Conservation (phyloP, 257 asterid genomes). For the Nicotiana knightiana region DNA sequence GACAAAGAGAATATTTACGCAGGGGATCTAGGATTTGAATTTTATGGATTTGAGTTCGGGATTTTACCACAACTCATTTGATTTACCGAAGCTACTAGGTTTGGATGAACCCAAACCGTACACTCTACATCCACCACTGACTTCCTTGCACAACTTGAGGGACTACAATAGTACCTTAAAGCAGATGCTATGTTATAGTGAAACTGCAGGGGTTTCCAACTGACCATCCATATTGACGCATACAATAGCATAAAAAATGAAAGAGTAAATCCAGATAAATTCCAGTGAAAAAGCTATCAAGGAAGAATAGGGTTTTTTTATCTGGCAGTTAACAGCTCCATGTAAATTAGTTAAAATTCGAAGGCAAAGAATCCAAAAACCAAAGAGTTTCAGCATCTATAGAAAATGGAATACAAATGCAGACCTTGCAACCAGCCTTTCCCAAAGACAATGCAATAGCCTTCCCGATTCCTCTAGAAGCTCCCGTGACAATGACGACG, state of each 20-base stretch:
- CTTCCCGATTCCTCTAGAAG: conserved; percentile 26
- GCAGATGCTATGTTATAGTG: not conserved
- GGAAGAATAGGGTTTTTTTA: not conserved
- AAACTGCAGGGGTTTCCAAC: not conserved
- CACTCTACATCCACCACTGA: too few species aligned
- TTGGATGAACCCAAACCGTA: too few species aligned
- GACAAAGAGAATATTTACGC: not conserved
- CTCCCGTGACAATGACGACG: conserved; percentile 21
- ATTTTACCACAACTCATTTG: too few species aligned
- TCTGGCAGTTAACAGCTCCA: not conserved
- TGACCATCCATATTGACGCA: not conserved
- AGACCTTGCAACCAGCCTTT: conserved; percentile 25
- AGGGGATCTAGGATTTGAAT: too few species aligned
- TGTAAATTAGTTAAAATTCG: not conserved
- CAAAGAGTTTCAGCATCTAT: not conserved
- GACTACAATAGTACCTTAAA: not conserved
- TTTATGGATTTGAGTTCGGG: too few species aligned
- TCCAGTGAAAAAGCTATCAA: not conserved
- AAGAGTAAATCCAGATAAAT: not conserved
- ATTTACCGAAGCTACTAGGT: too few species aligned
- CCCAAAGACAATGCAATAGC: conserved; percentile 24
- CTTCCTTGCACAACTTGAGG: not conserved
- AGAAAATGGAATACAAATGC: not conserved
- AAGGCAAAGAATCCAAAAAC: not conserved
- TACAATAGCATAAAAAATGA: not conserved